Evolutionary conservation across 148 eudicot species (phyloP), one percentile per base, ranked within the genome.

Genomic region (Polygonum aviculare): DNA sequence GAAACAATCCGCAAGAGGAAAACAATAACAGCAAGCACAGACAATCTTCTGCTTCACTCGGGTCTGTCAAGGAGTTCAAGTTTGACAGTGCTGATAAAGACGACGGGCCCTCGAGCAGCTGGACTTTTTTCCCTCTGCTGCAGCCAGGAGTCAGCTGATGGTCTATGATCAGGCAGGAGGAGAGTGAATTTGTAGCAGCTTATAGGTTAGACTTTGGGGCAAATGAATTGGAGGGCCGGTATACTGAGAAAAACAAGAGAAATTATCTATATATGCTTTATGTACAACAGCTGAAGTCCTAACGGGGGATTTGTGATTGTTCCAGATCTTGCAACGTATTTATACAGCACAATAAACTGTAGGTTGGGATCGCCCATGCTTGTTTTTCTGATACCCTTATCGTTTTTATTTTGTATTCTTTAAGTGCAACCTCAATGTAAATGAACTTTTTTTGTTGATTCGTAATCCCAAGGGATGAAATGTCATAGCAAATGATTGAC

Each of bases 61-160:
- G 97, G 22, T 94, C 99, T 7, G 83, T 85, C 79, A 96, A 91
- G 51, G 99, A 93, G 77, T 96, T 96, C 83, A 85, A 96, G 67
- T 96, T 96, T 36, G 93, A 96, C 80, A 85, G 81, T 52, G 93
- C 86, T 65, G 84, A 84, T 54, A 83, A 81, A 77, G 93, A 88
- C 38, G 63, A 74, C 51, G 87, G 78, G 63, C 78, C 87, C 50
- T 83, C 83, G 44, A 83, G 86, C 63, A 84, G 85, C 78, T 95
- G 99, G 99, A 89, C 90, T 55, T 95, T 95, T 84, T 88, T 89
- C 74, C 98, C 97, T 31, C 73, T 90, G 90, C 79, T 88, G 77
- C 91, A 89, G 75, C 84, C 93, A 72, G 90, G 86, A 55, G 85
- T 86, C 80, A 87, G 90, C 83, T 91, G 72, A 67, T 67, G 6